A percentile compares a stretch with the other conserved stretches of the same genome.
These are phyloP conservation scores for Talaromyces wortmannii DNA, from an alignment of 495 filamentous ascomycete species.

Conservation along the genomic window DNA sequence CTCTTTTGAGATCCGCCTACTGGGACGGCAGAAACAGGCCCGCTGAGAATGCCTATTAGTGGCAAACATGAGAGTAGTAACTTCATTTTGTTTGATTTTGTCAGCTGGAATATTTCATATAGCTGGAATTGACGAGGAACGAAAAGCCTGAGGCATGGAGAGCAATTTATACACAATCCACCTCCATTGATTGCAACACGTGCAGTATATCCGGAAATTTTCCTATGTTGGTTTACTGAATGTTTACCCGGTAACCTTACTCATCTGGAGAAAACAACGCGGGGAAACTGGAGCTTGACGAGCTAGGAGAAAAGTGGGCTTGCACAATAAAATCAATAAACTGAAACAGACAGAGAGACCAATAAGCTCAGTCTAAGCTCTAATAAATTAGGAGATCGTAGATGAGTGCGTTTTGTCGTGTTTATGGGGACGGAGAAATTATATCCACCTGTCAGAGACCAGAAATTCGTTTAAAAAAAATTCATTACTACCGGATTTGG, in stretches of 20 bases:
- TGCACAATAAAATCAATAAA: neutral
- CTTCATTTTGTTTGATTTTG: neutral
- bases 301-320: neutral
- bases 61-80: neutral
- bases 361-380: neutral
- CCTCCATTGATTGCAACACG: too few relatives aligned
- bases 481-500: too few relatives aligned
- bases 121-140: neutral
- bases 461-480: neutral
- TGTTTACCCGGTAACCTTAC: neutral
- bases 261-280: neutral
- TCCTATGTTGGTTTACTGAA: neutral
- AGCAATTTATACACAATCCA: neutral
- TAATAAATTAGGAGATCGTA: neutral
- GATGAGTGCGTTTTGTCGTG: neutral
- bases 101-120: neutral
- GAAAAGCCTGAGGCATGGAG: neutral
- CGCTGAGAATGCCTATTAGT: neutral
- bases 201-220: neutral
- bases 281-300: neutral
- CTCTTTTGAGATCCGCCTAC: neutral
- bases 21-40: neutral
- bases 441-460: neutral
- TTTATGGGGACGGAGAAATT: slow-evolving; percentile 1
- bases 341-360: too few relatives aligned